phyloP scores from a whole-genome alignment of 352 stramenopile genomes.

The Phytopythium oedochilum region DNA sequence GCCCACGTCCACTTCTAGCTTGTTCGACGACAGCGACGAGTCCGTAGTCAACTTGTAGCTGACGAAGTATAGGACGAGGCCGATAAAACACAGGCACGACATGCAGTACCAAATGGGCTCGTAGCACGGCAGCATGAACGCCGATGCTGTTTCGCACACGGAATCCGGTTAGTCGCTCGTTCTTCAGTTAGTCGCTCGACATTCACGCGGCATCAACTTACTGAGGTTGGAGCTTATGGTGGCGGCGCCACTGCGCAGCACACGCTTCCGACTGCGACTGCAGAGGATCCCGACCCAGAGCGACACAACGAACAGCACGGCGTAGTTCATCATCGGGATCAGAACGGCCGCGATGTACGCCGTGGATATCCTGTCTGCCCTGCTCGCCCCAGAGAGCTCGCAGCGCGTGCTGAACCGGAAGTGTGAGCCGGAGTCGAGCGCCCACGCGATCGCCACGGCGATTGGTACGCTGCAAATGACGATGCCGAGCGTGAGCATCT shows the following conservation, averaged over 20 bases:
- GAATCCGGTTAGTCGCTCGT: slow-evolving; percentile 6
- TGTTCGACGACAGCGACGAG: slow-evolving; percentile 12
- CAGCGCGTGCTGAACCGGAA: slow-evolving; percentile 40
- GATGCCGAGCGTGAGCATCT: slow-evolving; percentile 48
- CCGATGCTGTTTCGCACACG: slow-evolving; percentile 34
- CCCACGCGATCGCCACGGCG: slow-evolving; percentile 27
- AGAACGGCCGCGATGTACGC: slow-evolving; percentile 39
- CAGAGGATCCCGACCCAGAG: slow-evolving; percentile 73
- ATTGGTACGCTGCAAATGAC: slow-evolving; percentile 44
- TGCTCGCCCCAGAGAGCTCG: slow-evolving; percentile 22
- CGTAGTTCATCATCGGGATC: slow-evolving; percentile 61
- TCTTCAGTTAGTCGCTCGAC: no score
- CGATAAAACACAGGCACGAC: slow-evolving; percentile 38
- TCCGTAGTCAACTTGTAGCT: slow-evolving; percentile 41
- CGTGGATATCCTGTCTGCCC: slow-evolving; percentile 25
- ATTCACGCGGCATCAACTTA: no score
- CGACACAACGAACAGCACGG: slow-evolving; percentile 65
- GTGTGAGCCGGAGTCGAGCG: slow-evolving; percentile 23
- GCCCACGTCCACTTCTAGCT: slow-evolving; percentile 11
- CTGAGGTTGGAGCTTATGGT: slow-evolving; percentile 72
- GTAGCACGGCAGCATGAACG: slow-evolving; percentile 87
- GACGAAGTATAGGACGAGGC: slow-evolving; percentile 42
- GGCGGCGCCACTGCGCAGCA: slow-evolving; percentile 48
- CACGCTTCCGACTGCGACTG: slow-evolving; percentile 67
- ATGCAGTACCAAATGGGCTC: slow-evolving; percentile 85